These are phyloP conservation scores for Penicillium macrosclerotiorum DNA, from an alignment of 495 filamentous ascomycete species.

Conservation along the genomic window DNA sequence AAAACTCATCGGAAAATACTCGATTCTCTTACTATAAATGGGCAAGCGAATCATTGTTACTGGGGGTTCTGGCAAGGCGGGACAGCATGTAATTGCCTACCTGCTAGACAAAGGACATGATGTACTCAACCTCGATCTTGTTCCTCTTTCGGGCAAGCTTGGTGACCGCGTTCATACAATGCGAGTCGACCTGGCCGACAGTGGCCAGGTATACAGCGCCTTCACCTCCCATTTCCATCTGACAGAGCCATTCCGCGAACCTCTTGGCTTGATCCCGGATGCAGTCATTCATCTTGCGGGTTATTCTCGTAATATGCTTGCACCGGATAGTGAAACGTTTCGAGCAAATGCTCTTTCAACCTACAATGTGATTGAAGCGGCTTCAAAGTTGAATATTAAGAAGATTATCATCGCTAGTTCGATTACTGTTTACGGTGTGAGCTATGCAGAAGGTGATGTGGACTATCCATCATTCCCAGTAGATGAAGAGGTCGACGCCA, in stretches of 20 bases:
- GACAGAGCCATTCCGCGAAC: slow-evolving; percentile 43
- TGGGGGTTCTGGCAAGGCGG: slow-evolving; percentile 59
- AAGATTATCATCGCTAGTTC: slow-evolving; percentile 59
- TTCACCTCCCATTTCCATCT: slow-evolving; percentile 56
- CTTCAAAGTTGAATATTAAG: slow-evolving; percentile 56
- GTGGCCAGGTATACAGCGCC: slow-evolving; percentile 59
- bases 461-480: slow-evolving; percentile 57
- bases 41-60: slow-evolving; percentile 54
- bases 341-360: slow-evolving; percentile 49
- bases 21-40: slow-evolving; percentile 15
- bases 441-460: slow-evolving; percentile 54
- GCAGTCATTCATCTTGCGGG: slow-evolving; percentile 63
- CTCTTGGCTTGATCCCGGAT: slow-evolving; percentile 44
- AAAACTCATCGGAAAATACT: slow-evolving; percentile 8
- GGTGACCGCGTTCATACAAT: slow-evolving; percentile 52
- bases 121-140: slow-evolving; percentile 58
- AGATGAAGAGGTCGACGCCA: slow-evolving; percentile 51
- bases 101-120: slow-evolving; percentile 51
- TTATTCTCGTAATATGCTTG: slow-evolving; percentile 58
- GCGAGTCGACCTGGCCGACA: slow-evolving; percentile 56
- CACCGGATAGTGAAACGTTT: slow-evolving; percentile 60
- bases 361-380: slow-evolving; percentile 63
- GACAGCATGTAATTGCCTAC: slow-evolving; percentile 54
- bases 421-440: slow-evolving; percentile 59
- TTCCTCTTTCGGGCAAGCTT: slow-evolving; percentile 37